Conservation (phyloP, 495 filamentous ascomycete genomes). For the Penicillium paradoxum region DNA sequence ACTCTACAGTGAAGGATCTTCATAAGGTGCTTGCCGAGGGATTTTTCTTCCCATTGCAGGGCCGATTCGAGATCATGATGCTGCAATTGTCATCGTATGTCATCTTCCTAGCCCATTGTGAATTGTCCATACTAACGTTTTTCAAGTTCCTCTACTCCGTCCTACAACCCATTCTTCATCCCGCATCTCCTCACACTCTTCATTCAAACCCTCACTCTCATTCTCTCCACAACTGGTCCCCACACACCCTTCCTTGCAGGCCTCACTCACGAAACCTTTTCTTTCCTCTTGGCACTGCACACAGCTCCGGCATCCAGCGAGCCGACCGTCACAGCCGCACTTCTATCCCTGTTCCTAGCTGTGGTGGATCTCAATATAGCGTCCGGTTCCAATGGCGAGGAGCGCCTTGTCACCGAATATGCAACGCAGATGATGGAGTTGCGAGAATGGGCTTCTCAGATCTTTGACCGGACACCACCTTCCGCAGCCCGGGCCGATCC, state of each 20-base stretch:
- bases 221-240: slow-evolving; percentile 47
- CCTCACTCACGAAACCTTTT: slow-evolving; percentile 42
- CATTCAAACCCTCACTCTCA: slow-evolving; percentile 47
- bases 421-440: slow-evolving; percentile 37
- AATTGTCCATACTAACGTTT: slow-evolving; percentile 1
- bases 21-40: slow-evolving; percentile 67
- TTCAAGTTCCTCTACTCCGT: slow-evolving; percentile 29
- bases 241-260: slow-evolving; percentile 40
- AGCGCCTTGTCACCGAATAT: slow-evolving; percentile 59
- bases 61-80: slow-evolving; percentile 44
- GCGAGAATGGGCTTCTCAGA: slow-evolving; percentile 46
- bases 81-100: slow-evolving; percentile 40
- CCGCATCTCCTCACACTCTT: slow-evolving; percentile 47
- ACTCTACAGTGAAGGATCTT: slow-evolving; percentile 65
- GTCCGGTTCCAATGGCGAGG: slow-evolving; percentile 52
- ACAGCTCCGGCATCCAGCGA: slow-evolving; percentile 47
- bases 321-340: slow-evolving; percentile 58
- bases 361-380: slow-evolving; percentile 72
- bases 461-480: slow-evolving; percentile 56
- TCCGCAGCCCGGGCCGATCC: neutral
- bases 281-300: slow-evolving; percentile 44
- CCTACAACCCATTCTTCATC: slow-evolving; percentile 38
- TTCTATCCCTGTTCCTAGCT: slow-evolving; percentile 76
- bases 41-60: slow-evolving; percentile 76
- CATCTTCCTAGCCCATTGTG: neutral